Percentiles rank a stretch among this genome's conserved stretches.
phyloP scores from a whole-genome alignment of 768 basidiomycete species.

The Tylopilus subfusipes region DNA sequence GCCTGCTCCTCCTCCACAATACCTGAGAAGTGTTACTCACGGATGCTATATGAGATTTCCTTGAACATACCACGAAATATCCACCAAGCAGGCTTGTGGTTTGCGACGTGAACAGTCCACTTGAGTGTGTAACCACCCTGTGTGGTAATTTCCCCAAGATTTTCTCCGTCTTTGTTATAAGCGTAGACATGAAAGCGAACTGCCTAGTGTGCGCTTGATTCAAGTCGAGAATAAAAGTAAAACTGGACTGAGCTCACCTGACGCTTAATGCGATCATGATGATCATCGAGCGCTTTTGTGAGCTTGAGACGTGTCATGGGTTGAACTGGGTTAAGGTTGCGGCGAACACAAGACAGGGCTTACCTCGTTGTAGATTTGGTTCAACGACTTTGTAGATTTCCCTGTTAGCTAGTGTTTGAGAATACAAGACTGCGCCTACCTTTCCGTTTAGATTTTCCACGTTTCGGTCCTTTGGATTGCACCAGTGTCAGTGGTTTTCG shows the following conservation, averaged over 20 bases:
- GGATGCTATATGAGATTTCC: neutral
- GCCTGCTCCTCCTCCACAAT: neutral
- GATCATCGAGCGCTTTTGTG: neutral
- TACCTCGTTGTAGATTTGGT: neutral
- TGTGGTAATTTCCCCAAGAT: neutral
- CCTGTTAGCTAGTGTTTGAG: neutral
- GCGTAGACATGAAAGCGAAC: neutral
- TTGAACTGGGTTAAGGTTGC: neutral
- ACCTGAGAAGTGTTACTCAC: neutral
- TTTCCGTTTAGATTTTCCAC: neutral
- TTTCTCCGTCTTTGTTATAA: neutral
- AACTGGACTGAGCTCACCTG: neutral
- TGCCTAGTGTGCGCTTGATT: neutral
- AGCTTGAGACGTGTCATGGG: neutral
- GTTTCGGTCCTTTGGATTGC: neutral
- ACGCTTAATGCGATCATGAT: neutral
- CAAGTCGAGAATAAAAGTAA: neutral
- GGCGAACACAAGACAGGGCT: neutral
- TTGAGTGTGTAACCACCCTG: neutral
- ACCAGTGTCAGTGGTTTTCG: no score
- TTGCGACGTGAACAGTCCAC: neutral
- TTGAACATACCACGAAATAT: neutral
- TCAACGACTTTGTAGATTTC: neutral
- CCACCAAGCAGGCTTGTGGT: neutral
- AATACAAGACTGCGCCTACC: neutral